These are phyloP conservation scores for Sugiyamaella smithiae DNA, from an alignment of 805 yeast genomes.

Conservation along the genomic window DNA sequence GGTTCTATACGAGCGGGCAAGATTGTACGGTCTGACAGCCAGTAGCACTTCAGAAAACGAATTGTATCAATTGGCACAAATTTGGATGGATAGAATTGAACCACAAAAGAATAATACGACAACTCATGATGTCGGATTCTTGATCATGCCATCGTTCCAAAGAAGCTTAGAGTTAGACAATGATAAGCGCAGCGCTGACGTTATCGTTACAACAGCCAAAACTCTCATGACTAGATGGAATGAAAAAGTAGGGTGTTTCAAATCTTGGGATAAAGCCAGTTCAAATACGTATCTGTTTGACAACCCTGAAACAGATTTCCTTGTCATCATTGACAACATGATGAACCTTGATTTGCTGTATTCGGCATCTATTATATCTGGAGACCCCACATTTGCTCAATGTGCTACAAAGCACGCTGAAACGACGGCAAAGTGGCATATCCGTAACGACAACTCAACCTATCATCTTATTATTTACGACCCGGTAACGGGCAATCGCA, in stretches of 20 bases:
- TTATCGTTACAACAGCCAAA: constrained; percentile 29
- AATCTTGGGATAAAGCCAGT: neutral
- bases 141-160: constrained; percentile 28
- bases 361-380: constrained; percentile 29
- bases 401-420: constrained; percentile 33
- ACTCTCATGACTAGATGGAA: constrained; percentile 29
- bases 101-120: constrained; percentile 18
- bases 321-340: constrained; percentile 30
- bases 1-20: constrained; percentile 11
- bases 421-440: constrained; percentile 29
- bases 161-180: constrained; percentile 26
- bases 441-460: constrained; percentile 29
- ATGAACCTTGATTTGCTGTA: constrained; percentile 29
- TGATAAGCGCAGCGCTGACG: constrained; percentile 20
- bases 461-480: constrained; percentile 30
- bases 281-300: neutral
- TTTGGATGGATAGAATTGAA: constrained; percentile 2
- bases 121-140: constrained; percentile 33
- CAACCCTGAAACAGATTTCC: constrained; percentile 19
- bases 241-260: constrained; percentile 21
- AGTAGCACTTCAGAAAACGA: neutral
- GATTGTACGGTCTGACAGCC: neutral
- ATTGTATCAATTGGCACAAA: neutral
- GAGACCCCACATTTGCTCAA: constrained; percentile 27
- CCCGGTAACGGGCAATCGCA: constrained; percentile 23